Conservation (phyloP, 2,329 filamentous ascomycete genomes). For the Immersiporthe knoxdaviesiana region DNA sequence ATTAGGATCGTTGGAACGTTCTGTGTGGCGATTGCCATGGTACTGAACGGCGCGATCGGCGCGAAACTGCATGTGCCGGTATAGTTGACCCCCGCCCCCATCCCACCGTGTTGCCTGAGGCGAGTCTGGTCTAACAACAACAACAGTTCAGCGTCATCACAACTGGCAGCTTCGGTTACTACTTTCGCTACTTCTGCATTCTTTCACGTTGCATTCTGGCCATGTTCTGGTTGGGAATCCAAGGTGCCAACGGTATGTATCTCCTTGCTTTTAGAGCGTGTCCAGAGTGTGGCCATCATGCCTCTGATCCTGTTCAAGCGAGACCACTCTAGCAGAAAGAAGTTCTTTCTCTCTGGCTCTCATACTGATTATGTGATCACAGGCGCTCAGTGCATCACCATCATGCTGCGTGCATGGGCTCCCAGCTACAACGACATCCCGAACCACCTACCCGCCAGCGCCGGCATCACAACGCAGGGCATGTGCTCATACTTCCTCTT, state of each 20-base stretch:
- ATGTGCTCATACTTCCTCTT: slow-evolving; percentile 55
- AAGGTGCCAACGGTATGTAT: slow-evolving; percentile 57
- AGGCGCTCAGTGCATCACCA: slow-evolving; percentile 52
- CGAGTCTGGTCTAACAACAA: neutral
- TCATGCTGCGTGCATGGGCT: slow-evolving; percentile 53
- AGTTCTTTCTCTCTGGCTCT: no score
- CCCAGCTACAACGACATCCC: slow-evolving; percentile 57
- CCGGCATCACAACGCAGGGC: slow-evolving; percentile 59
- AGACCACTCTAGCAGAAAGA: no score
- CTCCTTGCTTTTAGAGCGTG: neutral
- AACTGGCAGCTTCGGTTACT: slow-evolving; percentile 50
- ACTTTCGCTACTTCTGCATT: slow-evolving; percentile 43
- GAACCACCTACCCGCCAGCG: slow-evolving; percentile 53
- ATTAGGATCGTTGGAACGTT: slow-evolving; percentile 60
- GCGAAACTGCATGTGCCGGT: slow-evolving; percentile 48
- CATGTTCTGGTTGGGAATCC: slow-evolving; percentile 66
- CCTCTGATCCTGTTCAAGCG: neutral
- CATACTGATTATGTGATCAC: no score
- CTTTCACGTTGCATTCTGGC: slow-evolving; percentile 48
- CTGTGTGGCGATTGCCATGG: slow-evolving; percentile 59
- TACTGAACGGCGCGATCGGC: slow-evolving; percentile 52
- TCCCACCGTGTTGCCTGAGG: neutral
- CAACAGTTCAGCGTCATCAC: slow-evolving; percentile 47
- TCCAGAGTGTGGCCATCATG: neutral
- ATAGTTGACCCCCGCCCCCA: neutral